These are phyloP conservation scores for Solanum phureja DNA, from an alignment of 257 asterid genomes.

Conservation along the genomic window DNA sequence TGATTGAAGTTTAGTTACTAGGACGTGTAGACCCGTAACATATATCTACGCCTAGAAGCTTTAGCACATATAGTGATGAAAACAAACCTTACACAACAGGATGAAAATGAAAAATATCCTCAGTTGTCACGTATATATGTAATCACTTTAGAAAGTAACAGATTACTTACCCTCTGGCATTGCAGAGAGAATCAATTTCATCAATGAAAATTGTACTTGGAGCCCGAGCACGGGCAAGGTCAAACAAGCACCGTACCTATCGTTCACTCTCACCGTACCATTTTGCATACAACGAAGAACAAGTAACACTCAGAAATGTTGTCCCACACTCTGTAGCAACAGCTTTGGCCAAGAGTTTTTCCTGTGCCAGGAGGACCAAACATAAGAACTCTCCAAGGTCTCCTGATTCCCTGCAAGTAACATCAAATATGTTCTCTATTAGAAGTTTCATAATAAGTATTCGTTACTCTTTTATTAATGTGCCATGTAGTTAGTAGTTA, in stretches of 20 bases:
- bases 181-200: constrained; percentile 41
- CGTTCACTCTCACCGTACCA: constrained; percentile 99
- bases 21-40: not conserved
- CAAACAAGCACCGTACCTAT: constrained; percentile 89
- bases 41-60: not conserved
- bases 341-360: constrained; percentile 89
- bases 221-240: constrained; percentile 92
- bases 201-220: constrained; percentile 96
- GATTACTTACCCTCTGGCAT: not conserved
- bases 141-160: not conserved
- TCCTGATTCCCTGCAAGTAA: constrained; percentile 75
- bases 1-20: not conserved
- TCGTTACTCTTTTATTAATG: not conserved
- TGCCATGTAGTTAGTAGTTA: not conserved
- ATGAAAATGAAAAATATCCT: not conserved
- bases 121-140: not conserved
- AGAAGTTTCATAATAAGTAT: not conserved
- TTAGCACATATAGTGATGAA: not conserved
- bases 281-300: constrained; percentile 84
- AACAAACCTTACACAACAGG: not conserved
- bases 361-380: constrained; percentile 99
- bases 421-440: not conserved
- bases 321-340: constrained; percentile 98
- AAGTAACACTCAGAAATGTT: constrained; percentile 87
- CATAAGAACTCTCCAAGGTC: constrained; percentile 98